A percentile compares a stretch with the other conserved stretches of the same genome.
phyloP scores from a whole-genome alignment of 495 filamentous ascomycete genomes.

The Trichoderma reesei region DNA sequence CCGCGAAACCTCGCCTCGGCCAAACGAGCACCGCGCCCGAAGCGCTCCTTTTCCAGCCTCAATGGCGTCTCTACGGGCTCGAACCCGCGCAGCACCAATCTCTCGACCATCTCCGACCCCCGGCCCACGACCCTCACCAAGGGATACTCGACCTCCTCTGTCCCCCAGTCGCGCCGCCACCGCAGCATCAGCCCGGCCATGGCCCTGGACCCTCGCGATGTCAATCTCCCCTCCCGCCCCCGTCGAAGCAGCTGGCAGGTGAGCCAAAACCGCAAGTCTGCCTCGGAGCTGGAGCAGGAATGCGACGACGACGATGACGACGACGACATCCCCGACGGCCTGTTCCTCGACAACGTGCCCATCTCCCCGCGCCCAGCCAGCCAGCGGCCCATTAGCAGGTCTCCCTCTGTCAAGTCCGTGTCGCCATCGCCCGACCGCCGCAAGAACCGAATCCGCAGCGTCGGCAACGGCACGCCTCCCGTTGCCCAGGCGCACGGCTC shows the following conservation, averaged over 20 bases:
- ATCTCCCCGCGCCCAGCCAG: constrained; percentile 74
- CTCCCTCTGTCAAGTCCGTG: constrained; percentile 22
- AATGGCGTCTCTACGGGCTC: constrained; percentile 15
- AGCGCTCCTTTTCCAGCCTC: constrained; percentile 6
- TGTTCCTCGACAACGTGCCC: constrained; percentile 86
- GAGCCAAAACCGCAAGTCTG: constrained; percentile 54
- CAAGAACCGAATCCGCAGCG: constrained; percentile 39
- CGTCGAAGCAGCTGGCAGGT: constrained; percentile 66
- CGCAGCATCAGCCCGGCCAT: constrained; percentile 34
- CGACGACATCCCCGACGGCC: constrained; percentile 87
- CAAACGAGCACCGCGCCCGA: constrained; percentile 18
- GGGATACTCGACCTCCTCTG: constrained; percentile 22
- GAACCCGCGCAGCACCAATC: constrained; percentile 24
- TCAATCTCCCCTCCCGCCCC: constrained; percentile 34
- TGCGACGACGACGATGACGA: constrained; percentile 78
- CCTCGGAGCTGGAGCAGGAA: constrained; percentile 74
- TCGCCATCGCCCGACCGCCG: constrained; percentile 49
- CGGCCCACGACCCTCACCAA: constrained; percentile 23
- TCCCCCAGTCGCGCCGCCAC: constrained; percentile 18
- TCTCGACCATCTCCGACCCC: constrained; percentile 23
- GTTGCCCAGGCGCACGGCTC: constrained; percentile 39
- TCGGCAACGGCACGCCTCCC: constrained; percentile 46
- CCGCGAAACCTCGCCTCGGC: constrained; percentile 20
- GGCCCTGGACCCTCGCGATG: constrained; percentile 31
- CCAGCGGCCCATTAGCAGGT: constrained; percentile 48